Evolutionary conservation across 257 asterid species (phyloP), one percentile per base, ranked within the genome.

Genomic region (Nemophila menziesii): DNA sequence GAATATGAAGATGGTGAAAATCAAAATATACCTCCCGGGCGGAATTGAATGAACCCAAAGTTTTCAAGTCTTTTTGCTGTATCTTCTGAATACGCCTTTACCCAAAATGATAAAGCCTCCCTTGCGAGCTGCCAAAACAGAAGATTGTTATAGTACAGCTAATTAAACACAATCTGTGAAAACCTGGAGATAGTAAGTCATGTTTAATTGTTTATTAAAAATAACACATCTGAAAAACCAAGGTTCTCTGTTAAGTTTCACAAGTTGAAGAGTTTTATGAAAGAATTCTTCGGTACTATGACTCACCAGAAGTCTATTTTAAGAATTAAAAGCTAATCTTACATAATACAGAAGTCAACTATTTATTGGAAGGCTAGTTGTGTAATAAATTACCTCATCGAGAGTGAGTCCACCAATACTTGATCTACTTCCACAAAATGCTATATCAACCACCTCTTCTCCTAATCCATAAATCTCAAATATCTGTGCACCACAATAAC

Each of bases 61-160:
- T 90, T 90, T 68, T 90, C 98, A 51, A 90, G 98, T 59, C 98
- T 73, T 77, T 90, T 90, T 51, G 98, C 94, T 12, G 98, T 90
- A 63, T 90, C 96, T 73, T 85, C 94, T 20, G 98, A 85, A 71
- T 80, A 90, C 29, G 98, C 92, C 81, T 85, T 90, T 47, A 90
- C 82, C 98, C 98, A 90, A 66, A 90, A 81, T 33, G 98, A 85
- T 47, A 90, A 54, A 17, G 81, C 69, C 63, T 90, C 98, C 71
- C 98, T 81, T 43, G 96, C 95, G 66, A 90, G 75, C 98, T 90
- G 96, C 64, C 56, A 53, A 64, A 65, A 43, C 33, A 15, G 44
- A 38, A 59, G 21, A 23, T 20, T 26, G 33, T 29, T 29, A 29
- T 5, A 3, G 12, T 29, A 29, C 36, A 29, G 12, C 36, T 5